Conservation (phyloP, 108 stramenopile species). For the Nitzschia sp. region DNA sequence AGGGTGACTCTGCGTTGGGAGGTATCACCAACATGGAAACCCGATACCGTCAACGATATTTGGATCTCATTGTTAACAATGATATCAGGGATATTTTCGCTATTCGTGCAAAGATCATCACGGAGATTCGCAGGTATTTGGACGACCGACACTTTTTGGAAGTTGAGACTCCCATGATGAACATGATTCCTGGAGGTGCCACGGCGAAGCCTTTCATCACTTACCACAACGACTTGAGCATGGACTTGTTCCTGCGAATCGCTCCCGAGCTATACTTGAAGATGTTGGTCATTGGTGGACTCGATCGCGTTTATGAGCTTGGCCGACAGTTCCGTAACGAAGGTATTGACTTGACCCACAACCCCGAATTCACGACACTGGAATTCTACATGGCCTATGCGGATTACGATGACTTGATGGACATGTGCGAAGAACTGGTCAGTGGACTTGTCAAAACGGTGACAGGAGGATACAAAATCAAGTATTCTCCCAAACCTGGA, state of each 20-base stretch:
- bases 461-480: conserved; percentile 94
- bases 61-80: conserved; percentile 96
- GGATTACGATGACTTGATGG: conserved; percentile 99
- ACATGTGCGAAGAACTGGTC: conserved; percentile 97
- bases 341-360: conserved; percentile 99
- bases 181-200: conserved; percentile 99
- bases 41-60: conserved; percentile 97
- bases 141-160: conserved; percentile 96
- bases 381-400: conserved; percentile 99
- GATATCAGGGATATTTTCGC: conserved; percentile 87
- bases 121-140: conserved; percentile 91
- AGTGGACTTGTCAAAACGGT: conserved; percentile 95
- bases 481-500: conserved; percentile 94
- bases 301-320: conserved; percentile 99
- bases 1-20: conserved; percentile 66
- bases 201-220: conserved; percentile 98
- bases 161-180: conserved; percentile 99
- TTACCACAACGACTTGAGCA: conserved; percentile 96
- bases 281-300: conserved; percentile 96
- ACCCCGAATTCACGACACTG: conserved; percentile 99
- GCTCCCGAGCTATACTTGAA: conserved; percentile 99
- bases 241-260: conserved; percentile 95
- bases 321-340: conserved; percentile 99
- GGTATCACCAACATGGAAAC: conserved; percentile 96
- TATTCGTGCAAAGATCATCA: conserved; percentile 91